These are phyloP conservation scores for Coprinopsis marcescibilis DNA, from an alignment of 768 basidiomycete genomes.

Conservation along the genomic window DNA sequence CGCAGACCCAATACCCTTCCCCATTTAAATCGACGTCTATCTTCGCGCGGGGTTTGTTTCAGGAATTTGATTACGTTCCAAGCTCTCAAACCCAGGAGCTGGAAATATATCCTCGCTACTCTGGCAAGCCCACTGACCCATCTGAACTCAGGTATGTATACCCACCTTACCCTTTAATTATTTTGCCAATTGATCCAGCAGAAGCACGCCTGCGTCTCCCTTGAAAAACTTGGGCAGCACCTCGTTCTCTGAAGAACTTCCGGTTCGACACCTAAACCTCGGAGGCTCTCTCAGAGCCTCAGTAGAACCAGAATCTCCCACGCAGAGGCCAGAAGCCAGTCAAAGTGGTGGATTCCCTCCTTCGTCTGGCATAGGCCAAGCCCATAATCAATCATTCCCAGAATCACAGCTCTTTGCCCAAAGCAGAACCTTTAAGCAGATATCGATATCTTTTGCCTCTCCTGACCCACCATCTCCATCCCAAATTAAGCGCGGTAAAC, in stretches of 20 bases:
- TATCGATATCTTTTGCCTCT: too few species aligned
- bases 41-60: neutral
- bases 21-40: neutral
- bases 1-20: constrained; percentile 1
- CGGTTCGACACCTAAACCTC: neutral
- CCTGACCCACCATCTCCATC: too few species aligned
- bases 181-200: too few species aligned
- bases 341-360: too few species aligned
- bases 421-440: too few species aligned
- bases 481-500: too few species aligned
- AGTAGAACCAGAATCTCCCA: neutral
- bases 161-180: too few species aligned
- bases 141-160: too few species aligned
- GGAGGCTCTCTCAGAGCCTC: neutral
- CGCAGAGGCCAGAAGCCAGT: neutral
- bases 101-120: neutral
- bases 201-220: too few species aligned
- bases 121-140: neutral
- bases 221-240: neutral
- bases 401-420: neutral
- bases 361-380: neutral
- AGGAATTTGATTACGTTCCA: neutral
- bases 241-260: constrained; percentile 5
- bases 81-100: constrained; percentile 2
- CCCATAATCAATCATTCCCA: neutral